Evolutionary conservation across 805 yeast species (phyloP), one percentile per base, ranked within the genome.

Genomic region (Lachancea cidri): DNA sequence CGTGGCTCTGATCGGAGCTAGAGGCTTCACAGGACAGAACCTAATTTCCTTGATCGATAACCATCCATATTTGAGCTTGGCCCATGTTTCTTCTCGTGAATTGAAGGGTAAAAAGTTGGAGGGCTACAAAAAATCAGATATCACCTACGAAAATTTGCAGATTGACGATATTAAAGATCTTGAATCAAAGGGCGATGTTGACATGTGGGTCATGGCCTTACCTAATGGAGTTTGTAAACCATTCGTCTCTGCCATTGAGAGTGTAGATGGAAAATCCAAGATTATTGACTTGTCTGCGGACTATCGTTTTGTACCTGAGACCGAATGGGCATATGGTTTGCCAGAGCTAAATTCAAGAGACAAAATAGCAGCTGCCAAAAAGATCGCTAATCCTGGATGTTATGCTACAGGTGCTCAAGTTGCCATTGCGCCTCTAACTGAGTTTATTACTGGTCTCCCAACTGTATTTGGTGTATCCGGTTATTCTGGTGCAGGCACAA

Each of bases 401-500:
- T 93, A 89, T 62, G 97, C 98, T n/a, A 93, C 99, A 35, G 97
- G 94, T 44, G 93, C 97, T 11, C 98, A 93, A 71, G 67, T 88
- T 18, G 89, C 95, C 11, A 81, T 93, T 60, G 81, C 91, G 36
- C 99, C 98, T 27, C 70, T 93, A 54, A 66, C 74, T n/a, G 77
- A 80, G 36, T 76, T 76, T 56, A 71, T 80, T 31, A 66, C 70
- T 11, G 93, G 93, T 27, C 70, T 74, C 20, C 98, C 99, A 38
- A 71, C 87, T 3, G 73, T 91, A 9, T 93, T 93, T 61, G 98
- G 98, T 59, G 93, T 93, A 25, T 86, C 96, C 36, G 99, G 99
- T 37, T 93, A 91, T 64, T 93, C 98, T 9, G 99, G 99, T 45
- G 98, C 98, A 8, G 99, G 99, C 50, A 89, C 99, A 29, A 93